Percentiles rank a stretch among this genome's conserved stretches.
Evolutionary conservation across 129 eudicot species (phyloP).

Genomic region (Chrysanthemum seticuspe): DNA sequence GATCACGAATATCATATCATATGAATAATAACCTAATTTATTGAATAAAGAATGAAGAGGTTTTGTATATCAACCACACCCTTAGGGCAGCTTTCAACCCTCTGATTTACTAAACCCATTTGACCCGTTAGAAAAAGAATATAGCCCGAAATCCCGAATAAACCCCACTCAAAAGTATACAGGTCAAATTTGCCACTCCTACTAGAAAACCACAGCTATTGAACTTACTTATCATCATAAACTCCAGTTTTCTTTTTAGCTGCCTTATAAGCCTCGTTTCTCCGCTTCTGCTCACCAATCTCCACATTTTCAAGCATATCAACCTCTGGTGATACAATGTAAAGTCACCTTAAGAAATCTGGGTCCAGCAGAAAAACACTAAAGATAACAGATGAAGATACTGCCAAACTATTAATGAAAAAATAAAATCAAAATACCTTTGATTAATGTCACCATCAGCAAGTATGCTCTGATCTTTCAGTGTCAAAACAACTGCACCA

Average conservation of each 20-base stretch:
- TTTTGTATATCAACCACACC: background rate
- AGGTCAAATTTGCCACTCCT: background rate
- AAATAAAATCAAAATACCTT: constrained; percentile 44
- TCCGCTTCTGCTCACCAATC: constrained; percentile 94
- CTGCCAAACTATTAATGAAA: background rate
- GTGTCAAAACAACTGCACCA: constrained; percentile 97
- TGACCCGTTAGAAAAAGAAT: background rate
- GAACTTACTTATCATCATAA: constrained; percentile 84
- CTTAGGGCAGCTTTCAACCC: constrained; percentile 5
- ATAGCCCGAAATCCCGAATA: background rate
- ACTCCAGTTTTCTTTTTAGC: constrained; percentile 76
- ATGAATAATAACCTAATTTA: background rate
- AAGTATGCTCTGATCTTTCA: constrained; percentile 96
- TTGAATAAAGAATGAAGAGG: background rate
- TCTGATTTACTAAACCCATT: background rate
- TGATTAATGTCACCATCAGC: constrained; percentile 86
- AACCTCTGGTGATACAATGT: constrained; percentile 73
- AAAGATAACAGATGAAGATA: constrained; percentile 26
- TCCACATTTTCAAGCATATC: constrained; percentile 99
- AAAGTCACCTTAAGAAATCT: constrained; percentile 57
- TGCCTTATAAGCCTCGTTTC: constrained; percentile 90
- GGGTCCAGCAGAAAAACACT: constrained; percentile 56
- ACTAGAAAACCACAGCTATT: background rate
- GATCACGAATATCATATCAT: background rate
- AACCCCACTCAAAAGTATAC: background rate